Evolutionary conservation across 495 filamentous ascomycete genomes (phyloP), one percentile per base, ranked within the genome.

Genomic region (Aspergillus cavernicola): DNA sequence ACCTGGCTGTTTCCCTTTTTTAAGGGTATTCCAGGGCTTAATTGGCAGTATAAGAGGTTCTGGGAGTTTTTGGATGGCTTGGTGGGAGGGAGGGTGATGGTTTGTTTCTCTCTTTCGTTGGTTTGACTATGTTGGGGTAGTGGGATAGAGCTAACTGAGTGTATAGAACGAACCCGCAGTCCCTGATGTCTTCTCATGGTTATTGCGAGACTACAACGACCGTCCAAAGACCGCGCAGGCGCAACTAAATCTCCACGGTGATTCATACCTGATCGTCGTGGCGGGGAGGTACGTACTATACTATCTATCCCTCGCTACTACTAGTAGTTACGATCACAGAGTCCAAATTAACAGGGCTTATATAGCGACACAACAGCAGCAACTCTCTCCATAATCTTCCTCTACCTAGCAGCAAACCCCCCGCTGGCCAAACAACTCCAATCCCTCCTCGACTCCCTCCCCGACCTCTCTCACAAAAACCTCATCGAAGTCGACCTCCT

Each of bases 281-380:
- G 75, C 74, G 11, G 75, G 75, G 23, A 76, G 73, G 71, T 75
- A 15, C 16, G 55, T 43, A 28, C 24, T 28, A 28, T 28, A 4
- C 24, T 28, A 28, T 9, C 24, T 4, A 28, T 28, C 24, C 24
- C 9, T 4, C 24, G 4, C 24, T 28, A n/a, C n/a, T n/a, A n/a
- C n/a, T n/a, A n/a, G 32, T 37, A 6, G 35, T 3, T 1, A 43
- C 13, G 12, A 26, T n/a, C 37, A 39, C 9, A 18, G 9, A 39
- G n/a, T n/a, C n/a, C n/a, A n/a, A n/a, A n/a, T n/a, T n/a, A n/a
- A n/a, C n/a, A n/a, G n/a, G n/a, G n/a, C 3, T 6, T 7, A 19
- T n/a, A 22, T 26, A 69, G 70, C 38, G 71, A 73, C 42, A 76
- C 73, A 6, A 71, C 67, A 2, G 50, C 69, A 54, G 19, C 63